Evolutionary conservation across 2,329 filamentous ascomycete genomes (phyloP).

Genomic region (Neofusicoccum sp.): DNA sequence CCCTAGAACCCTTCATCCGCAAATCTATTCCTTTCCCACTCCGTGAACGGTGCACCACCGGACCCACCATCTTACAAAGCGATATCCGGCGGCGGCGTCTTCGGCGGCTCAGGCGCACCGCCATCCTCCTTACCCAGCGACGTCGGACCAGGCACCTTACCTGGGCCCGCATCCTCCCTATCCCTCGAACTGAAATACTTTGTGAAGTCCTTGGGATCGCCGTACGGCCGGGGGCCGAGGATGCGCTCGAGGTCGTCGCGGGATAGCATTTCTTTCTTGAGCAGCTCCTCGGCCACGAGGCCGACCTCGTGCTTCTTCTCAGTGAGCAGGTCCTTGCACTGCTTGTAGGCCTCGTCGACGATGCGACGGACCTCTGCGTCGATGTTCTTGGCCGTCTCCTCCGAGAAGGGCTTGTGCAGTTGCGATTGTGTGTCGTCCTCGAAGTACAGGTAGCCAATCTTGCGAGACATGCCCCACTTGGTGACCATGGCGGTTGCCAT

Average conservation of each 20-base stretch:
- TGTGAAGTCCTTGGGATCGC: constrained; percentile 83
- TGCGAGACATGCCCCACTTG: constrained; percentile 97
- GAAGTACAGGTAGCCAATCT: constrained; percentile 91
- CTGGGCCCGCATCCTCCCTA: constrained; percentile 25
- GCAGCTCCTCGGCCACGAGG: constrained; percentile 87
- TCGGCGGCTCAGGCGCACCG: constrained; percentile 11
- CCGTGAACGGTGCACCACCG: too few relatives aligned
- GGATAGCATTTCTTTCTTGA: constrained; percentile 87
- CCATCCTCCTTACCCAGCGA: constrained; percentile 12
- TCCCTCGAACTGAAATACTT: constrained; percentile 75
- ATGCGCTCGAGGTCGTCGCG: constrained; percentile 91
- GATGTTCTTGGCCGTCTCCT: constrained; percentile 89
- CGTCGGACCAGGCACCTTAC: background rate
- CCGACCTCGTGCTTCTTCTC: constrained; percentile 89
- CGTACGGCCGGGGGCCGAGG: constrained; percentile 80
- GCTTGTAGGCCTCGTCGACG: constrained; percentile 87
- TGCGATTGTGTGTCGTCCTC: constrained; percentile 78
- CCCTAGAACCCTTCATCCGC: too few relatives aligned
- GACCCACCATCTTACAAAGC: background rate
- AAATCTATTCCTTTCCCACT: too few relatives aligned
- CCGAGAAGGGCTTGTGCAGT: constrained; percentile 92
- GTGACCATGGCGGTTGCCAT: constrained; percentile 99
- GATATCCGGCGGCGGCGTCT: background rate
- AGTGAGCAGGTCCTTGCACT: constrained; percentile 80
- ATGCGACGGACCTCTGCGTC: constrained; percentile 90